phyloP scores from a whole-genome alignment of 108 stramenopile genomes.

The Pinguiococcus pyrenoidosus region DNA sequence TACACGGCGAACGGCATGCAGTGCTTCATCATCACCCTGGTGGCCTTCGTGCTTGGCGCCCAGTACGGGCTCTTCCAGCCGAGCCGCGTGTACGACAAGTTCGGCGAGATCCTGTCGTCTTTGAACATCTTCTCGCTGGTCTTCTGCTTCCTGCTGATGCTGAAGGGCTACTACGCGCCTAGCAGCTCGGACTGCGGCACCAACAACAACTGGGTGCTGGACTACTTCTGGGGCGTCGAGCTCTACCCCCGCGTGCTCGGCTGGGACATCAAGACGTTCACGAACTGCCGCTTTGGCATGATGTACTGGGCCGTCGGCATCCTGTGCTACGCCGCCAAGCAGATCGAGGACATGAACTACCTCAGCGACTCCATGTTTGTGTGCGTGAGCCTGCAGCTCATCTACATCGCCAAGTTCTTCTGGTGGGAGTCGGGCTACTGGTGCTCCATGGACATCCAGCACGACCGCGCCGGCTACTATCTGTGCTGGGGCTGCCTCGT shows the following conservation, averaged over 20 bases:
- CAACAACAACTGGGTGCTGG: constrained; percentile 59
- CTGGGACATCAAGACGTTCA: constrained; percentile 86
- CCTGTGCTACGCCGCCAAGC: constrained; percentile 50
- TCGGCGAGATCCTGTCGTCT: constrained; percentile 50
- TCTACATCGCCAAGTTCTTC: constrained; percentile 97
- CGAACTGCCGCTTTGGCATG: constrained; percentile 96
- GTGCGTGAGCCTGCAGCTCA: constrained; percentile 51
- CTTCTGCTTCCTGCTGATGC: constrained; percentile 59
- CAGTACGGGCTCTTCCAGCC: not conserved
- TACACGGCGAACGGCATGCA: constrained; percentile 56
- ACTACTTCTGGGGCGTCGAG: constrained; percentile 85
- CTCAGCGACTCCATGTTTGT: constrained; percentile 47
- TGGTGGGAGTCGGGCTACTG: constrained; percentile 99
- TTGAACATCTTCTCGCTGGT: constrained; percentile 82
- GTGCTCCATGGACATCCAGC: constrained; percentile 91
- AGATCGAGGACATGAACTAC: constrained; percentile 36
- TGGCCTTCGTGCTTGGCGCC: constrained; percentile 16
- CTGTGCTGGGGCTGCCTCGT: constrained; percentile 98
- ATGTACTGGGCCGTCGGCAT: constrained; percentile 80
- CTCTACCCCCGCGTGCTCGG: constrained; percentile 87
- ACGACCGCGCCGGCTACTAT: constrained; percentile 80
- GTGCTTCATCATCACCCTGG: constrained; percentile 45
- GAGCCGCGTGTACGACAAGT: constrained; percentile 56
- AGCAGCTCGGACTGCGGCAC: constrained; percentile 71
- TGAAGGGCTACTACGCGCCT: constrained; percentile 76